Conservation (phyloP, 2,329 filamentous ascomycete genomes). For the Ascochyta clinopodiicola region DNA sequence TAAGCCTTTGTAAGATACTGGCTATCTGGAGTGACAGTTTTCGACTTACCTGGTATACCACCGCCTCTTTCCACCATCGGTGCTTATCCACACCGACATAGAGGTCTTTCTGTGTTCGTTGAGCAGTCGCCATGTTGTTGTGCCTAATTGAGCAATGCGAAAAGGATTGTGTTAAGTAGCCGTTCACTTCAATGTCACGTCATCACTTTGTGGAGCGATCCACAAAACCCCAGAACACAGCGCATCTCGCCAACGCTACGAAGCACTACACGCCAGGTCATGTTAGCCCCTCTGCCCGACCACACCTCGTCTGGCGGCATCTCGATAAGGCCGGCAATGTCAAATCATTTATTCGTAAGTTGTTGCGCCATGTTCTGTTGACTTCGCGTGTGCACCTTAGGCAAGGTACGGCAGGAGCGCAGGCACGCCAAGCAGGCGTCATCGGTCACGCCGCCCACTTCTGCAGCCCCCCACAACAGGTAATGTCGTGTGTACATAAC, state of each 20-base stretch:
- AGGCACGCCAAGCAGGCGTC: slow-evolving; percentile 8
- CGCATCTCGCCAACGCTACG: slow-evolving; percentile 5
- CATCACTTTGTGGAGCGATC: slow-evolving; percentile 14
- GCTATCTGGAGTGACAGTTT: background rate
- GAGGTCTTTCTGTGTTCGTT: slow-evolving; percentile 23
- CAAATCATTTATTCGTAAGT: background rate
- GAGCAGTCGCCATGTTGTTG: slow-evolving; percentile 6
- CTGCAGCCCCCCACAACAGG: background rate
- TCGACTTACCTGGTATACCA: slow-evolving; percentile 59
- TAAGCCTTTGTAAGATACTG: slow-evolving; percentile 23
- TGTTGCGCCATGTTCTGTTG: slow-evolving; percentile 1
- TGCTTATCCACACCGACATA: slow-evolving; percentile 45
- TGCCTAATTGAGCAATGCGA: background rate
- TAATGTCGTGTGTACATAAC: slow-evolving; percentile 7
- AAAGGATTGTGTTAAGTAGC: slow-evolving; percentile 3
- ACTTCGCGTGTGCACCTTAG: background rate
- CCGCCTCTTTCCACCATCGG: slow-evolving; percentile 66
- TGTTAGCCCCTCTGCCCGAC: slow-evolving; percentile 1
- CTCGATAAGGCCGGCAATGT: background rate
- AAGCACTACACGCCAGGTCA: background rate
- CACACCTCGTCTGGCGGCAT: background rate
- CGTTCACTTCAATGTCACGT: slow-evolving; percentile 4
- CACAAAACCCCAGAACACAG: slow-evolving; percentile 11
- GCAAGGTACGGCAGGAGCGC: slow-evolving; percentile 1
- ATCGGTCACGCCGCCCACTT: slow-evolving; percentile 15